phyloP scores from a whole-genome alignment of 2,329 filamentous ascomycete genomes.

The Incumbomyces lentus region DNA sequence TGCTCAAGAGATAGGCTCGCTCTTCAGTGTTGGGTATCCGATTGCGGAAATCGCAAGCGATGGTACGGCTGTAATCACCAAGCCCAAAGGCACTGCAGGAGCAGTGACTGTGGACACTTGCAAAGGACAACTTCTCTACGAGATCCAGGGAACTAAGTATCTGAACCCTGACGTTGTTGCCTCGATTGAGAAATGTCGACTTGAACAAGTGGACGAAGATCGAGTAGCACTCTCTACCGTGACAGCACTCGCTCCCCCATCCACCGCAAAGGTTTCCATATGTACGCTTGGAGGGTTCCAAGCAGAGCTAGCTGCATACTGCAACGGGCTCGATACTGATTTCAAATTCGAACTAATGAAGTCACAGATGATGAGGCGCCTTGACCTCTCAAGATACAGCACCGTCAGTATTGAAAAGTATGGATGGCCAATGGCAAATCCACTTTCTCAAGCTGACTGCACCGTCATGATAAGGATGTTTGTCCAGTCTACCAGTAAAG shows the following conservation, averaged over 20 bases:
- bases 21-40: constrained; percentile 28
- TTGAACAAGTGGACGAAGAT: constrained; percentile 27
- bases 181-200: constrained; percentile 26
- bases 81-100: constrained; percentile 33
- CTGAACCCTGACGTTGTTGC: constrained; percentile 39
- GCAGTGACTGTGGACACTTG: constrained; percentile 29
- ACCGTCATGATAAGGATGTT: constrained; percentile 25
- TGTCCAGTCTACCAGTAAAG: constrained; percentile 5
- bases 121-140: constrained; percentile 39
- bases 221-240: constrained; percentile 32
- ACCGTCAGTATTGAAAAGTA: constrained; percentile 28
- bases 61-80: constrained; percentile 39
- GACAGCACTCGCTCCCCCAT: constrained; percentile 33
- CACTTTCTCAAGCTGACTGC: constrained; percentile 29
- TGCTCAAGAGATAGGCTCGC: constrained; percentile 17
- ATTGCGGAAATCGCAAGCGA: constrained; percentile 39
- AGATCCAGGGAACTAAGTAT: constrained; percentile 39
- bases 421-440: constrained; percentile 28
- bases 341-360: constrained; percentile 39
- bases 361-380: constrained; percentile 10
- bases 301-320: constrained; percentile 33
- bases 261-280: constrained; percentile 42
- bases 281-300: constrained; percentile 40
- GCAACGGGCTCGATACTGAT: constrained; percentile 35
- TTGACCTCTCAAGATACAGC: constrained; percentile 26